Base-by-base conservation (phyloP, 2,329 filamentous ascomycete genomes). In the Coleophoma eucalyptorum region DNA sequence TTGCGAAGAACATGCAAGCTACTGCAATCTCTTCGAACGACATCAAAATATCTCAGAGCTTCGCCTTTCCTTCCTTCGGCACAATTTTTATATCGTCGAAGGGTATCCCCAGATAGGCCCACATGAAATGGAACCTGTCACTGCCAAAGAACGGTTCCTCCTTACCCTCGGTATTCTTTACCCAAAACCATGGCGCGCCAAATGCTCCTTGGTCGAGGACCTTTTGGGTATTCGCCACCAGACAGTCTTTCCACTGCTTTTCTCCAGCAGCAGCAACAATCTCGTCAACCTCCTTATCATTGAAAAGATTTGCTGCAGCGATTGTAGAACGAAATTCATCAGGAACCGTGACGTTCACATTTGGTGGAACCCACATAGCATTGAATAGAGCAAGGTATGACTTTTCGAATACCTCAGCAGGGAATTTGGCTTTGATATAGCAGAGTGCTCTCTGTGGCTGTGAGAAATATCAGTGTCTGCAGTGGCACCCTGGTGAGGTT, bases 161-260 rank as follows among this genome's bases (percentile, higher is more conserved):
- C 50, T 75, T 66, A 0, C 84, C 85, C 54, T 77, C 66, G 2
- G 62, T 65, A 58, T 86, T 81, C 16, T 73, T 76, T 3, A 84
- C 87, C 78, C 83, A 84, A 53, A 89, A 74, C 88, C 89, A 93
- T 1, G 89, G 89, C 46, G 83, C 81, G 0, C 89, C 89, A 67
- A 89, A 93, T 0, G 88, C 89, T 0, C 88, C 89, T 46, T 71
- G 72, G 35, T 80, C 77, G 15, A 89, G 65, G 0, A 80, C 86
- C 56, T 76, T 74, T 52, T 80, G 74, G 16, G 87, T 91, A 41
- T 76, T 76, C 5, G 68, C 71, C 52, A 77, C 77, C 26, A 90
- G 68, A n/a, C 63, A 68, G 50, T 76, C 67, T 62, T 83, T 83
- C 58, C 69, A 71, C 55, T 78, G 69, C 4, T 75, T 72, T 19